phyloP scores from a whole-genome alignment of 768 basidiomycete genomes.

The Serendipita indica region DNA sequence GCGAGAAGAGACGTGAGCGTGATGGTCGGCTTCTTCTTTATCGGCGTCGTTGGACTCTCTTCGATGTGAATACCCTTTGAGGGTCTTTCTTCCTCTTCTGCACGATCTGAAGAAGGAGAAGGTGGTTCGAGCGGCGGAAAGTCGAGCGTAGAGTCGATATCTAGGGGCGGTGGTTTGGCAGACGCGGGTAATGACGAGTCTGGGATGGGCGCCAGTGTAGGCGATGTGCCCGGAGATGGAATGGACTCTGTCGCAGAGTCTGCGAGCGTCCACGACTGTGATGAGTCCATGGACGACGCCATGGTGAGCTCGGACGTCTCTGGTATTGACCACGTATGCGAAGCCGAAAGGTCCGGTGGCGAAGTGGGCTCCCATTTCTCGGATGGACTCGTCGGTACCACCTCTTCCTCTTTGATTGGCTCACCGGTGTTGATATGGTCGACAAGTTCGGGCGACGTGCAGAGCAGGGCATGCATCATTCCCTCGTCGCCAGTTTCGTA shows the following conservation, averaged over 20 bases:
- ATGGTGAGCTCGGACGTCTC: background rate
- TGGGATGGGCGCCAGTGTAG: slow-evolving; percentile 1
- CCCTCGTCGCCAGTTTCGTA: slow-evolving; percentile 54
- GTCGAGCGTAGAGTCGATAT: slow-evolving; percentile 8
- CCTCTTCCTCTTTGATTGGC: background rate
- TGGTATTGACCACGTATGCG: background rate
- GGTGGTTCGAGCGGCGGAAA: background rate
- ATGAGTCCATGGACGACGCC: background rate
- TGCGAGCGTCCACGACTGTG: background rate
- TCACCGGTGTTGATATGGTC: slow-evolving; percentile 30
- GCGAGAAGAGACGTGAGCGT: slow-evolving; percentile 38
- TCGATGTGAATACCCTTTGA: background rate
- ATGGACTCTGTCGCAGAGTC: background rate
- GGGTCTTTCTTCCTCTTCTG: background rate
- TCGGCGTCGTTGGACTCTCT: background rate
- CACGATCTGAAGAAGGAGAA: background rate
- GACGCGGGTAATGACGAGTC: background rate
- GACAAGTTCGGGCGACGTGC: slow-evolving; percentile 14
- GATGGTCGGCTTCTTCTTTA: slow-evolving; percentile 22
- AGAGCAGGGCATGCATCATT: slow-evolving; percentile 61
- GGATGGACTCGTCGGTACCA: background rate
- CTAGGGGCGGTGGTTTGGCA: background rate
- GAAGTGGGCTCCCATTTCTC: background rate
- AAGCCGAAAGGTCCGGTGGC: background rate
- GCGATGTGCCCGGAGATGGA: background rate